Base-by-base conservation (phyloP, 176 grass and related monocot genomes). In the Zea luxurians region DNA sequence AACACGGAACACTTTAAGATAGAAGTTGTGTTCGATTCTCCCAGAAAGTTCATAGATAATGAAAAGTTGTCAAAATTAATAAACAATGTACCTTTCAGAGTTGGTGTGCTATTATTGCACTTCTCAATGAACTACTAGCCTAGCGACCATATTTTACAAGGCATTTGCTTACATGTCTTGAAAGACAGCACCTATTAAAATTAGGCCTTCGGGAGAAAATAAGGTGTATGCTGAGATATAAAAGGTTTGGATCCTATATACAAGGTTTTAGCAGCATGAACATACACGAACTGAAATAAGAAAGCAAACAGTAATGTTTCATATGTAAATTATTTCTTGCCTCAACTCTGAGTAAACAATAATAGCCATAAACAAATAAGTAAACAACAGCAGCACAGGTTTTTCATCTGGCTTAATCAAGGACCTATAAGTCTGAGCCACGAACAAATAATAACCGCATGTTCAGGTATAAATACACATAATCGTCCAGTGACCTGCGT, bases 121-220 rank as follows among this genome's bases (percentile, higher is more conserved):
- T 75, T 74, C 66, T 64, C 72, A 71, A 46, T 40, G 75, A 38
- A 88, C 70, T 48, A 88, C 16, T 46, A 80, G 55, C 68, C 41
- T 21, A 27, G 27, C 27, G 27, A 27, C 27, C 27, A 27, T 27
- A 27, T 27, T 47, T 27, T 27, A 66, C 9, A 77, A 74, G 12
- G 78, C 45, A 83, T 75, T 27, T 64, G 2, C 20, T 45, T 86
- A 47, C 59, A 17, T 74, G 77, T 68, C 63, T 45, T 70, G 27
- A 37, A 50, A 43, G 15, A 67, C 52, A 75, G 27, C 27, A 75
- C 36, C 61, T 61, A 18, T 6, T 13, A 35, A 44, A 8, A 75
- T 21, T 61, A 52, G 17, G 65, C 45, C 71, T 75, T 62, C 13
- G 9, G 57, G 52, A n/a, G 10, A 74, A 74, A 60, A 80, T 49